A percentile compares a stretch with the other conserved stretches of the same genome.
These are phyloP conservation scores for Suaeda aralocaspica DNA, from an alignment of 148 eudicot genomes.

Conservation along the genomic window DNA sequence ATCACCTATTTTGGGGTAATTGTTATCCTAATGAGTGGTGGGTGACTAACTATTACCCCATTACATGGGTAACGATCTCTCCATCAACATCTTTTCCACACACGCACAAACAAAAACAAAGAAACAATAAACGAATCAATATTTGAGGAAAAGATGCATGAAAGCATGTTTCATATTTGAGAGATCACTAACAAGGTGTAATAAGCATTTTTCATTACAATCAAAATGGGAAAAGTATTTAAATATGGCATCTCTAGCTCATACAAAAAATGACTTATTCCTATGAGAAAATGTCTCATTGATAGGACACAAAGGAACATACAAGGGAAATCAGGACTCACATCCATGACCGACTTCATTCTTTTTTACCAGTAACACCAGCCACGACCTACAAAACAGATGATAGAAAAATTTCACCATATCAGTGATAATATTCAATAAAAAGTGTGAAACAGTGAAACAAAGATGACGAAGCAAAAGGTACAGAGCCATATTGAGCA, in stretches of 20 bases:
- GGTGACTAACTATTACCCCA: too few species aligned
- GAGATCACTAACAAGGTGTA: slow-evolving; percentile 5
- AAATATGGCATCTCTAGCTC: slow-evolving; percentile 11
- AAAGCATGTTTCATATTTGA: slow-evolving; percentile 3
- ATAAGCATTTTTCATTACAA: slow-evolving; percentile 15
- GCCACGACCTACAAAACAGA: slow-evolving; percentile 68
- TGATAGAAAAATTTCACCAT: background rate
- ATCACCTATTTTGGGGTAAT: too few species aligned
- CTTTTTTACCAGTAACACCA: slow-evolving; percentile 66
- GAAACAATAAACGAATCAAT: background rate
- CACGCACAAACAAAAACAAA: too few species aligned
- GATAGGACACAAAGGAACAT: slow-evolving; percentile 8
- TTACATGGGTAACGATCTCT: too few species aligned
- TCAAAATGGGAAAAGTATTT: background rate
- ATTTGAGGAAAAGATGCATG: slow-evolving; percentile 1
- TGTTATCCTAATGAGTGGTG: too few species aligned
- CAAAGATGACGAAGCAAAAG: background rate
- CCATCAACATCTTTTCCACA: too few species aligned
- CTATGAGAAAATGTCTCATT: slow-evolving; percentile 16
- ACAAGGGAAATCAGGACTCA: slow-evolving; percentile 24
- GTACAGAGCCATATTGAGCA: background rate
- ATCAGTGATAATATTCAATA: background rate
- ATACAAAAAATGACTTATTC: slow-evolving; percentile 24
- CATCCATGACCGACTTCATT: slow-evolving; percentile 28
- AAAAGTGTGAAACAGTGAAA: background rate